Base-by-base conservation (phyloP, 345 rosid species). In the Eucalyptus virginea region DNA sequence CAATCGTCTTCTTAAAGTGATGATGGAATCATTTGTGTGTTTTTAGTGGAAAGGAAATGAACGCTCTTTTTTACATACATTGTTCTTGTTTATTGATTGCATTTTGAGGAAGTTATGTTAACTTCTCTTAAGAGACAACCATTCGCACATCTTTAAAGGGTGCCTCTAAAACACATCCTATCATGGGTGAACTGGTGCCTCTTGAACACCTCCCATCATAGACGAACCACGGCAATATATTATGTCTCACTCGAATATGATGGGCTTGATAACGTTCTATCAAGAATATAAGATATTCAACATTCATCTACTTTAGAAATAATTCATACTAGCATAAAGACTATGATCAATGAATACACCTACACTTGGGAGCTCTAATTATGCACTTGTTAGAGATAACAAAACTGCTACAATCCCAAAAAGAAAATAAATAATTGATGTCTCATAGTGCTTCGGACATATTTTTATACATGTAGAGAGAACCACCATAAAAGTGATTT, bases 401-500 rank as follows among this genome's bases (percentile, higher is more conserved):
- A 52, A 19, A 52, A 8, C 1, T 0, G 26, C 58, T 52, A 52
- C 58, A 52, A 52, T 52, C 58, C 58, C 5, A 8, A 52, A 7
- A 51, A 51, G 9, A 18, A 51, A 19, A 1, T 52, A 52, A 19
- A 52, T 52, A 52, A 52, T 19, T 19, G 5, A 52, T 52, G 5
- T 52, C 0, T 52, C 26, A 19, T 0, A 52, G 0, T 52, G 26
- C 11, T 19, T 0, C 24, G 1, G 19, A 19, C 24, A 52, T 19
- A 52, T 19, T 0, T 52, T 52, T 52, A 0, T 51, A 52, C 5
- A 52, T 52, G 26, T 52, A 8, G 26, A 0, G 96, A 87, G 97
- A 97, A 96, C 94, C 15, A 95, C 94, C 45, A 94, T 94, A 88
- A 97, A 95, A 8, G 99, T 96, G 87, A 97, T 91, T 24, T 87